These are phyloP conservation scores for Lagerstroemia speciosa DNA, from an alignment of 345 rosid species.

Conservation along the genomic window DNA sequence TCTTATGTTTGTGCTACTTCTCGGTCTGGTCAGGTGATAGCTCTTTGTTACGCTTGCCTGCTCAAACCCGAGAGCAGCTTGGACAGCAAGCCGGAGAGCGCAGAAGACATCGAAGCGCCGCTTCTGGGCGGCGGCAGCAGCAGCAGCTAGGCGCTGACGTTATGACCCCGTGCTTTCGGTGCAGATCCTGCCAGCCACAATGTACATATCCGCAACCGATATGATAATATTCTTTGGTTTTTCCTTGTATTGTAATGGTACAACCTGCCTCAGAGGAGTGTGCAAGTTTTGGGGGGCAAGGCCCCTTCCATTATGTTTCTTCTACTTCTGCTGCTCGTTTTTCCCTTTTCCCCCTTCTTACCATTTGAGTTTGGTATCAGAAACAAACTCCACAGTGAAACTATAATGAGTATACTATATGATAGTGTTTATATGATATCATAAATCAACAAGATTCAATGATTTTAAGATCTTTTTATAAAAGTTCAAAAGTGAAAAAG, in stretches of 20 bases:
- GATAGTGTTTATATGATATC: no score
- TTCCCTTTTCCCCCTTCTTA: no score
- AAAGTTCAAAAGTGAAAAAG: no score
- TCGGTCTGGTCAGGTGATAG: slow-evolving; percentile 11
- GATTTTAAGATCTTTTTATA: no score
- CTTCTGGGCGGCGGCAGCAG: slow-evolving; percentile 1
- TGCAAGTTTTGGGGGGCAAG: no score
- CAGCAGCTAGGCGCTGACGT: background rate
- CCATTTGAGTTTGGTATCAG: no score
- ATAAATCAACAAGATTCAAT: no score
- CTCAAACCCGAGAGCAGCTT: slow-evolving; percentile 10
- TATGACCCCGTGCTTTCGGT: background rate
- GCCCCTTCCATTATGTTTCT: no score
- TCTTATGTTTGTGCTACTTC: background rate
- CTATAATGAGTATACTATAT: background rate
- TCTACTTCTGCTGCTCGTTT: no score
- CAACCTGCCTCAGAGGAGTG: no score
- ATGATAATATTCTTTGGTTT: background rate
- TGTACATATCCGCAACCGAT: background rate
- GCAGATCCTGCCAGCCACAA: background rate
- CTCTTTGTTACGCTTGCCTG: slow-evolving; percentile 16
- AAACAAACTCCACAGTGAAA: no score
- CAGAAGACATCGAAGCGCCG: slow-evolving; percentile 13
- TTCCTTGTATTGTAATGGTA: background rate
- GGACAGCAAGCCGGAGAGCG: background rate